phyloP scores from a whole-genome alignment of 2,329 filamentous ascomycete genomes.

The Fusarium equiseti region DNA sequence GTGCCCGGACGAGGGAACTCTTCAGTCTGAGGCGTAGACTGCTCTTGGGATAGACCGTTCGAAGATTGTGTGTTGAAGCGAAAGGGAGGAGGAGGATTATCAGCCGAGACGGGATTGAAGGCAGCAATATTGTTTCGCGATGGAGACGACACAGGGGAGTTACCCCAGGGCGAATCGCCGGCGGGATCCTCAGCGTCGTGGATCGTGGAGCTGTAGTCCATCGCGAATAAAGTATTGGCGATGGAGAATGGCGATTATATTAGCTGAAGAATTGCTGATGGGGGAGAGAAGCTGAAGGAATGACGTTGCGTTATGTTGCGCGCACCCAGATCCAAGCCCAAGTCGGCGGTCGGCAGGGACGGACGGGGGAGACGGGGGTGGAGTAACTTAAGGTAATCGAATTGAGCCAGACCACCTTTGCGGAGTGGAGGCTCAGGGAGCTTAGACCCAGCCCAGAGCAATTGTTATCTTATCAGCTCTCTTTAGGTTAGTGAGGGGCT shows the following conservation, averaged over 20 bases:
- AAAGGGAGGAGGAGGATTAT: constrained; percentile 56
- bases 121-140: constrained; percentile 58
- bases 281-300: constrained; percentile 33
- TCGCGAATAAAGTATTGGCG: constrained; percentile 48
- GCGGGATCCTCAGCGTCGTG: constrained; percentile 65
- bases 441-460: constrained; percentile 24
- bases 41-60: constrained; percentile 57
- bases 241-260: constrained; percentile 19
- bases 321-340: constrained; percentile 27
- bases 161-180: constrained; percentile 68
- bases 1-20: constrained; percentile 61
- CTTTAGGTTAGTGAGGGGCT: constrained; percentile 57
- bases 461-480: constrained; percentile 45
- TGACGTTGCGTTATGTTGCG: constrained; percentile 47
- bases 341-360: constrained; percentile 39
- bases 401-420: constrained; percentile 16
- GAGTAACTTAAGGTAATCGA: constrained; percentile 16
- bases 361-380: constrained; percentile 34
- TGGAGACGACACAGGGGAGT: constrained; percentile 65
- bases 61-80: constrained; percentile 58
- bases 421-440: constrained; percentile 14
- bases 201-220: constrained; percentile 71
- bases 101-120: constrained; percentile 58
- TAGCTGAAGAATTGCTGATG: constrained; percentile 26
- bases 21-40: constrained; percentile 52